Base-by-base conservation (phyloP, 257 asterid genomes). In the Rubia yunnanensis region DNA sequence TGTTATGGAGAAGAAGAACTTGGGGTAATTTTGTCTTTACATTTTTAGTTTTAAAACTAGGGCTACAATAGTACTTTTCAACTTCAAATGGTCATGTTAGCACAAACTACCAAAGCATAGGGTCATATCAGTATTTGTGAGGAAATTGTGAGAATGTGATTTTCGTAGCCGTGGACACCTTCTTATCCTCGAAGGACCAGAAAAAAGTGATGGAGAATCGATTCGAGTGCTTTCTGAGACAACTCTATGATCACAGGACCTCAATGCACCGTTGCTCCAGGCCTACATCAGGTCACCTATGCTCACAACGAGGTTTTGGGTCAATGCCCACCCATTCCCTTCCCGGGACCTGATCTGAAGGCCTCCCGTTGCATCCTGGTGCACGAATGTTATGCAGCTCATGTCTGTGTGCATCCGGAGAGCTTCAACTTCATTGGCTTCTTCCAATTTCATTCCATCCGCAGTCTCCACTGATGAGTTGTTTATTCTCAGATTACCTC, bases 331-430 rank as follows among this genome's bases (percentile, higher is more conserved):
- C 78, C 92, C 92, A 85, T 72, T 81, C 57, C 94, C 94, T 77
- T 80, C 85, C 38, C 63, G 78, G 0, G 95, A 81, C 80, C 80
- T 85, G 78, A 85, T 88, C 63, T 83, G 95, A 22, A 87, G 90
- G 10, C 95, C 95, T 27, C 95, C 89, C 24, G 49, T 75, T 35
- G 83, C 83, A 28, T 87, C 92, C 76, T 87, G 92, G 60, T 75
- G 76, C 35, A 87, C 81, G 15, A 87, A 67, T 60, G 92, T 79
- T 73, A 87, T 69, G 83, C 89, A 85, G 78, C 95, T 87, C 95
- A 87, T 87, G 63, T 87, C 95, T 0, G 95, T 87, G 82, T 84
- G 91, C 95, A 78, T 87, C 46, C 95, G 88, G 0, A 87, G 85
- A 30, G 89, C 91, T 81, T 87, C 91, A 5, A 72, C 70, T 72